Base-by-base conservation (phyloP, 805 yeast genomes). In the Debaryomyces castellii region DNA sequence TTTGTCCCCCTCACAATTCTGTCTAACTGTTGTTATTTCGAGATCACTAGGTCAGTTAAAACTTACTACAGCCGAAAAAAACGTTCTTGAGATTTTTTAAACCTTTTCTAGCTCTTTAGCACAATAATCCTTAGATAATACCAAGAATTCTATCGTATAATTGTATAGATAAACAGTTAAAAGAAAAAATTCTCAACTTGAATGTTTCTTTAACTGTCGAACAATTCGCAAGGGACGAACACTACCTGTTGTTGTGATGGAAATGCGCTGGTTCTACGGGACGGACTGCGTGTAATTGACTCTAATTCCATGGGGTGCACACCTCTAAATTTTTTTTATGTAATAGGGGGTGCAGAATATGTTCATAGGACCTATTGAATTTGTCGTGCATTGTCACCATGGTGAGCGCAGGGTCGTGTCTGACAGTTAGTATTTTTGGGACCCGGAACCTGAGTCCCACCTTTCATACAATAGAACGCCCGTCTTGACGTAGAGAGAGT, bases 101-200 rank as follows among this genome's bases (percentile, higher is more conserved):
- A 2, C 34, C 16, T 30, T 25, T 30, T 7, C 18, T 30, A 30
- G 34, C 16, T 25, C 2, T 14, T 30, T 30, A 17, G 9, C 18
- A 14, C 20, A 30, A 30, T 30, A 20, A 14, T 30, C 20, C 20
- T 30, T n/a, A 30, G 62, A 59, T 4, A 49, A 48, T 14, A 44
- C 47, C 9, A 53, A 47, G 30, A 51, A 49, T 44, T 28, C 46
- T 21, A 33, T 55, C 24, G 44, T 50, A 45, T 51, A 39, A 50
- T 36, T 14, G 17, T 30, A 14, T 30, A 14, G 16, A 30, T 30
- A 30, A 30, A 14, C 20, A 8, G 7, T 30, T 17, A 30, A 30
- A 30, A n/a, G n/a, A n/a, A 30, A 30, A 30, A 30, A 14, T 30
- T 30, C 34, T 30, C 34, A 30, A 30, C 34, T 30, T 30, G 20